Evolutionary conservation across 257 asterid species (phyloP).

Genomic region (Penstemon eatonii): DNA sequence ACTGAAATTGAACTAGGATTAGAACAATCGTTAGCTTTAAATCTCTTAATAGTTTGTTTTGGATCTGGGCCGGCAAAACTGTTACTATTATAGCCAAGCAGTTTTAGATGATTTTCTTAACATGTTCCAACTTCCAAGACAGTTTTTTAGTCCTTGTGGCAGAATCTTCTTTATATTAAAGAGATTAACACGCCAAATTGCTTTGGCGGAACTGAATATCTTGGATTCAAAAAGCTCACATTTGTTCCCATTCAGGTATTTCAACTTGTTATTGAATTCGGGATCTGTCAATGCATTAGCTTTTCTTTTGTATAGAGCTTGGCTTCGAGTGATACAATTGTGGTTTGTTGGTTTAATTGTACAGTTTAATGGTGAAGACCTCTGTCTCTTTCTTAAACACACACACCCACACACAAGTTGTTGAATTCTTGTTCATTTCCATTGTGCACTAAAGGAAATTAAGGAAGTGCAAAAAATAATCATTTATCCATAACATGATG

Average conservation of each 20-base stretch:
- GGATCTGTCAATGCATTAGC: not conserved
- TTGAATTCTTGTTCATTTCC: no score
- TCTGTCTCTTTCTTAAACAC: not conserved
- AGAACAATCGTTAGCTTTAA: not conserved
- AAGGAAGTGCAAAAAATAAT: not conserved
- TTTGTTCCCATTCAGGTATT: constrained; percentile 93
- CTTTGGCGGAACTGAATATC: constrained; percentile 80
- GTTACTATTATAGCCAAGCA: not conserved
- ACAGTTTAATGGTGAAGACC: not conserved
- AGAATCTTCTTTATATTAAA: constrained; percentile 89
- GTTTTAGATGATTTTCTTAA: constrained; percentile 4
- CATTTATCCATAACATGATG: not conserved
- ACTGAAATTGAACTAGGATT: not conserved
- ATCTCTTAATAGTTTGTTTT: not conserved
- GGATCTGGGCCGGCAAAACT: not conserved
- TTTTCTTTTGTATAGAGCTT: constrained; percentile 7
- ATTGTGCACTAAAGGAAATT: not conserved
- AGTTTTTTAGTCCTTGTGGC: constrained; percentile 30
- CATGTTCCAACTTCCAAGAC: not conserved
- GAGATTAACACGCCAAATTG: constrained; percentile 75
- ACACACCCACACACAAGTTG: no score
- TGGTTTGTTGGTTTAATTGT: not conserved
- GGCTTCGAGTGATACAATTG: not conserved
- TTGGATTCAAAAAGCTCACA: constrained; percentile 94
- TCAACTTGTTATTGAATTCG: constrained; percentile 9